phyloP scores from a whole-genome alignment of 2,329 filamentous ascomycete species.

The Coleophoma crateriformis region DNA sequence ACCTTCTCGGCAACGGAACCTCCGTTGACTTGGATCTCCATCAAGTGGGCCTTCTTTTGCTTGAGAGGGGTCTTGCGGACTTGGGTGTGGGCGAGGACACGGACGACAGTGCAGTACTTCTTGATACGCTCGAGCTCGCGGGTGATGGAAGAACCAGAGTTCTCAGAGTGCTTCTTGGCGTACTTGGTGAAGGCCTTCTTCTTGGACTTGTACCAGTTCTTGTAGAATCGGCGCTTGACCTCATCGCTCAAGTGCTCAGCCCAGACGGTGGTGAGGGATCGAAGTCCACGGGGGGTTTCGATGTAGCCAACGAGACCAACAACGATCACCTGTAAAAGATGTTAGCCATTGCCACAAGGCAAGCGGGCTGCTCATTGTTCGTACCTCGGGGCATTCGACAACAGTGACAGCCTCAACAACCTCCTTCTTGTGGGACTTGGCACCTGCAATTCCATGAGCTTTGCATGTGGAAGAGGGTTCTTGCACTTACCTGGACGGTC shows the following conservation, averaged over 20 bases:
- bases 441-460: conserved; percentile 55
- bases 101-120: conserved; percentile 99
- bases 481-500: background rate
- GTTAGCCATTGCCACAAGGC: conserved; percentile 70
- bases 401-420: conserved; percentile 83
- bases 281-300: conserved; percentile 98
- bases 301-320: conserved; percentile 99
- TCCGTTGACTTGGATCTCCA: conserved; percentile 99
- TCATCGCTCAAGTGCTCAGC: conserved; percentile 98
- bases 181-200: conserved; percentile 99
- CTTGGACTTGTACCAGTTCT: conserved; percentile 99
- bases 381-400: conserved; percentile 93
- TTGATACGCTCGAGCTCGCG: conserved; percentile 99
- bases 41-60: conserved; percentile 99
- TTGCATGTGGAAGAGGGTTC: background rate
- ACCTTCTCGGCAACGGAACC: conserved; percentile 96
- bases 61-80: conserved; percentile 98
- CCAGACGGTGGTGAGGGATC: conserved; percentile 99
- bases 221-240: conserved; percentile 99
- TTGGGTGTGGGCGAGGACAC: conserved; percentile 98
- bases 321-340: conserved; percentile 86
- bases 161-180: conserved; percentile 99
- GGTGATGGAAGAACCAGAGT: conserved; percentile 82
- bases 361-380: conserved; percentile 75
- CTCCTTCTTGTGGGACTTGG: conserved; percentile 99